Base-by-base conservation (phyloP, 345 rosid species). In the Bruguiera gymnorhiza region DNA sequence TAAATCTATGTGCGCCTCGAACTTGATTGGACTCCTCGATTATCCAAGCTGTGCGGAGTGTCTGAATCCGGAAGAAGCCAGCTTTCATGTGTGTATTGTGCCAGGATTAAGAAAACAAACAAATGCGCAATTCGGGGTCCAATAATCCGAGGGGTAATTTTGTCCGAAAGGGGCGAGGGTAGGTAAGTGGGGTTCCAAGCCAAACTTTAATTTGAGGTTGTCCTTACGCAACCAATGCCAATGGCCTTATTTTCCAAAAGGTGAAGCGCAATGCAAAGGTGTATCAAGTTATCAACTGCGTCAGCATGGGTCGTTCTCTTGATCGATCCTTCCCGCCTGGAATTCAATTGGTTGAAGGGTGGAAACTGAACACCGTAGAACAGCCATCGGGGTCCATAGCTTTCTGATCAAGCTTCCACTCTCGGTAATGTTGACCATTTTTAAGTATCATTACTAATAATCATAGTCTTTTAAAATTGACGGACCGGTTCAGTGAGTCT, bases 111-210 rank as follows among this genome's bases (percentile, higher is more conserved):
- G 6, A 56, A 24, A 15, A 27, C 30, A 15, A 56, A 56, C 50
- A 43, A 43, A 13, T 13, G 19, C 6, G 50, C 5, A 43, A 43
- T 3, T 43, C 3, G 50, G 50, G 50, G 0, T 43, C 19, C 19
- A 43, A 43, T 3, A 13, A 43, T 43, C 50, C 15, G 50, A 24
- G 43, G 62, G 78, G 31, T 19, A 68, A 5, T 61, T 61, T 68
- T 71, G 78, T 77, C 73, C 69, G 37, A 8, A 21, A 51, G n/a
- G 71, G 73, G 70, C 78, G n/a, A 69, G 73, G 70, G 79, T 84
- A 50, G 85, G 84, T 78, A 62, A 56, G 52, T 34, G 52, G 73
- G 75, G 19, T 57, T 63, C 15, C 48, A 21, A 1, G 63, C 15
- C 48, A 11, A 1, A 29, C 50, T 36, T 29, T 53, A 8, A 29